phyloP scores from a whole-genome alignment of 1,139 yeast species.

The Yamadazyma siamensis region DNA sequence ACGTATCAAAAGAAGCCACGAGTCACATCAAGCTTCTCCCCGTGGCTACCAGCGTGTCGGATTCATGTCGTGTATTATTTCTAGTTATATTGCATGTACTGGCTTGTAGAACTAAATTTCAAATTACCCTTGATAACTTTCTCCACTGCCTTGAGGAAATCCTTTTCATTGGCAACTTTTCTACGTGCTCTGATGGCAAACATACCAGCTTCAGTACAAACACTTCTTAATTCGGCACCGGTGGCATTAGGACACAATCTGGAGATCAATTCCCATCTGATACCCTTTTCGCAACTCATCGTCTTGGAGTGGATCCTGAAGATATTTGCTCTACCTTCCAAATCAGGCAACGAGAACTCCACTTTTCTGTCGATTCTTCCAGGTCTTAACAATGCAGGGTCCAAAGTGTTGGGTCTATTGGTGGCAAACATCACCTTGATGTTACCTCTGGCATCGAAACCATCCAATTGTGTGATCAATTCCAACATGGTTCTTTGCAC shows the following conservation, averaged over 20 bases:
- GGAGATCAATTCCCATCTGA: constrained; percentile 97
- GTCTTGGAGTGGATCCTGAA: constrained; percentile 95
- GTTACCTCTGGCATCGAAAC: constrained; percentile 97
- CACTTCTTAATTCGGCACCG: constrained; percentile 96
- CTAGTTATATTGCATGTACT: constrained; percentile 94
- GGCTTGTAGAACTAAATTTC: constrained; percentile 94
- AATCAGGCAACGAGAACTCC: constrained; percentile 91
- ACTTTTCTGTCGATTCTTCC: constrained; percentile 98
- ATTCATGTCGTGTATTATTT: neutral
- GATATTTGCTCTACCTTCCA: constrained; percentile 96
- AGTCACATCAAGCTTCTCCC: too few species aligned
- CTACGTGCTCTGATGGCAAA: constrained; percentile 97
- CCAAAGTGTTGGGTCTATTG: constrained; percentile 94
- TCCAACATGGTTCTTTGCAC: constrained; percentile 99
- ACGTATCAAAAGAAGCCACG: too few species aligned
- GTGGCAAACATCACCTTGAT: constrained; percentile 99
- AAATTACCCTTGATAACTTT: constrained; percentile 97
- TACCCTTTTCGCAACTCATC: constrained; percentile 95
- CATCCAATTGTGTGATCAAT: constrained; percentile 93
- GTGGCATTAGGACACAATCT: constrained; percentile 97
- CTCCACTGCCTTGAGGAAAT: constrained; percentile 94
- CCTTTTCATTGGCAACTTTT: constrained; percentile 97
- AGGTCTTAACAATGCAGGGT: constrained; percentile 96
- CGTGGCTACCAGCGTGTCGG: too few species aligned
- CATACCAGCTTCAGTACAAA: constrained; percentile 98